Conservation (phyloP, 2,329 filamentous ascomycete genomes). For the Xylogone sp. region DNA sequence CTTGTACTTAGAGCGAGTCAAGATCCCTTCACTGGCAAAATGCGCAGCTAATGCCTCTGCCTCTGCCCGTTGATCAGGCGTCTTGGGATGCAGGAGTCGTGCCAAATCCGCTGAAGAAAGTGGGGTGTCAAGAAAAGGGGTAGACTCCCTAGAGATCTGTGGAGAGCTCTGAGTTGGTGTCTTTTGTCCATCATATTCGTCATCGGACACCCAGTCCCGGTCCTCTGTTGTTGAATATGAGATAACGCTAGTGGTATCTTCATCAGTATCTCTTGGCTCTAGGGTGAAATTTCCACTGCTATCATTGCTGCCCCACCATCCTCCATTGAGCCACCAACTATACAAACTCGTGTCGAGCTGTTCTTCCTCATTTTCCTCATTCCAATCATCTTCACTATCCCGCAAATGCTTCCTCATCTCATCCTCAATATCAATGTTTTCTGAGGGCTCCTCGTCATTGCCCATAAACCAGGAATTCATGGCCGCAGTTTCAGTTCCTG, state of each 20-base stretch:
- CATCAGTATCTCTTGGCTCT: conserved; percentile 48
- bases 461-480: conserved; percentile 51
- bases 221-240: conserved; percentile 47
- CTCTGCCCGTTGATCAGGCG: conserved; percentile 73
- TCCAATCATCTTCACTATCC: conserved; percentile 35
- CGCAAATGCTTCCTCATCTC: conserved; percentile 66
- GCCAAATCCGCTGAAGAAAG: conserved; percentile 69
- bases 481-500: conserved; percentile 24
- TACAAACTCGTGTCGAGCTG: conserved; percentile 74
- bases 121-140: conserved; percentile 57
- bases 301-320: conserved; percentile 82
- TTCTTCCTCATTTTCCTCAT: conserved; percentile 48
- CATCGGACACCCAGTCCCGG: conserved; percentile 41
- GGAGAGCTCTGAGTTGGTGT: conserved; percentile 72
- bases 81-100: conserved; percentile 75
- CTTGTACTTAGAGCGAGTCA: conserved; percentile 79
- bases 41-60: conserved; percentile 79
- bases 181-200: conserved; percentile 44
- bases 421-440: conserved; percentile 74
- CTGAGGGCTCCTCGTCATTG: conserved; percentile 48
- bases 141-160: conserved; percentile 46
- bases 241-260: conserved; percentile 79
- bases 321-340: conserved; percentile 77
- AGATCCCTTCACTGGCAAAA: conserved; percentile 63
- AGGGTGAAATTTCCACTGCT: conserved; percentile 74